These are phyloP conservation scores for Coniferiporia weirii DNA, from an alignment of 1,284 basidiomycete genomes.

Conservation along the genomic window DNA sequence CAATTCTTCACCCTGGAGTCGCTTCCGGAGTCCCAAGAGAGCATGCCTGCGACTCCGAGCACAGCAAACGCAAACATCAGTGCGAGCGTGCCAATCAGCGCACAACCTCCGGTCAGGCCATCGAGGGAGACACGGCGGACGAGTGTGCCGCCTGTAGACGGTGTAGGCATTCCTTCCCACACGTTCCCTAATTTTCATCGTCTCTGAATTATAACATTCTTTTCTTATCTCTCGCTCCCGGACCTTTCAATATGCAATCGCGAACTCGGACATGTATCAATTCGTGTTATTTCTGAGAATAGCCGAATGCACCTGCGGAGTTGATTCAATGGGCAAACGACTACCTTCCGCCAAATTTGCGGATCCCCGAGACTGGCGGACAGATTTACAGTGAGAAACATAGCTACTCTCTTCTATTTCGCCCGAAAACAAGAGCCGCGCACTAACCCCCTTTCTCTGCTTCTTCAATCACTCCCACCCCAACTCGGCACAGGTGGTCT, in stretches of 20 bases:
- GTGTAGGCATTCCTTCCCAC: conserved; percentile 31
- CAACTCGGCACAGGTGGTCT: conserved; percentile 29
- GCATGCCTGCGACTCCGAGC: conserved; percentile 22
- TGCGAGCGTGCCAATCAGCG: conserved; percentile 18
- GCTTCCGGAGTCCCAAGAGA: conserved; percentile 22
- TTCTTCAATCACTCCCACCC: neutral
- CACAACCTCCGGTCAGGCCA: conserved; percentile 48
- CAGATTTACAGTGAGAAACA: conserved; percentile 49
- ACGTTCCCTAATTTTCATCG: conserved; percentile 18
- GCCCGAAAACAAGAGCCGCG: neutral
- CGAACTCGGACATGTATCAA: conserved; percentile 13
- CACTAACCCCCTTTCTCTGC: conserved; percentile 1
- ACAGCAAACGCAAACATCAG: conserved; percentile 17
- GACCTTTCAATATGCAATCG: conserved; percentile 3
- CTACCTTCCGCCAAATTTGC: conserved; percentile 64
- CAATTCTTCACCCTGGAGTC: conserved; percentile 46
- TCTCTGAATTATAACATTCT: conserved; percentile 13
- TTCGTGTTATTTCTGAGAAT: conserved; percentile 9
- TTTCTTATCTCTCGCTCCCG: conserved; percentile 16
- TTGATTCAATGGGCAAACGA: conserved; percentile 86
- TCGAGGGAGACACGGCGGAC: conserved; percentile 52
- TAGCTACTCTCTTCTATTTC: neutral
- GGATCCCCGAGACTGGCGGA: conserved; percentile 49
- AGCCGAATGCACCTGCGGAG: conserved; percentile 30
- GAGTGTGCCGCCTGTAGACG: conserved; percentile 31